These are phyloP conservation scores for Galerina sulciceps DNA, from an alignment of 768 basidiomycete species.

Conservation along the genomic window DNA sequence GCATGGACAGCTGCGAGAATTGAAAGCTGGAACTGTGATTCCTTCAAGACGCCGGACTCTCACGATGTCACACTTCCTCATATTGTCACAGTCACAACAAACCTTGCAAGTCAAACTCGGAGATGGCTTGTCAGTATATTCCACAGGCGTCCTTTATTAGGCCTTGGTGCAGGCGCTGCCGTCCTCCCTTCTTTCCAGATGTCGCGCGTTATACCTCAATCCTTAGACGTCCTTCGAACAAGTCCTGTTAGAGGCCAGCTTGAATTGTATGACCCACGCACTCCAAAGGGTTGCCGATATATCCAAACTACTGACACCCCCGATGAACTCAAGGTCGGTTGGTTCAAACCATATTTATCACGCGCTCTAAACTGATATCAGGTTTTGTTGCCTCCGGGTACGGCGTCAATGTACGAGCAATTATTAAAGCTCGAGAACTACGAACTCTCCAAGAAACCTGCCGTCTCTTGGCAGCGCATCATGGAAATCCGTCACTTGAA, in stretches of 20 bases:
- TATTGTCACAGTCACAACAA: conserved; percentile 18
- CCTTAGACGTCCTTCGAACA: conserved; percentile 59
- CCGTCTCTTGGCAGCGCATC: conserved; percentile 69
- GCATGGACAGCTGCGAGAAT: conserved; percentile 16
- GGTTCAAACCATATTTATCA: neutral
- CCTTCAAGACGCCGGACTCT: conserved; percentile 15
- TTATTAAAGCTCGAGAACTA: conserved; percentile 63
- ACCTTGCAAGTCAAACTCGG: too few species aligned
- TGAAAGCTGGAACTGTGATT: neutral
- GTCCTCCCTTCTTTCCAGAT: conserved; percentile 22
- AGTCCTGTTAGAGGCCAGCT: conserved; percentile 78
- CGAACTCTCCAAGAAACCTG: conserved; percentile 61
- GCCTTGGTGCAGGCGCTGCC: conserved; percentile 4
- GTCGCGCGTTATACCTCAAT: conserved; percentile 22
- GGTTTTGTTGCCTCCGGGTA: conserved; percentile 73
- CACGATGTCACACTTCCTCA: conserved; percentile 14
- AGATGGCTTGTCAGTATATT: conserved; percentile 24
- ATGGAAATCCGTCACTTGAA: conserved; percentile 78
- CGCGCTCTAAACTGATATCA: conserved; percentile 25
- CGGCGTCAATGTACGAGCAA: conserved; percentile 67
- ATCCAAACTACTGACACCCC: conserved; percentile 79
- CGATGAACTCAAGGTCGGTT: conserved; percentile 69
- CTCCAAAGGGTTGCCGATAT: conserved; percentile 67
- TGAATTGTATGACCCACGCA: conserved; percentile 64
- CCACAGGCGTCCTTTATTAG: conserved; percentile 11